Evolutionary conservation across 495 filamentous ascomycete genomes (phyloP).

Genomic region (Penicillium maclennaniae): DNA sequence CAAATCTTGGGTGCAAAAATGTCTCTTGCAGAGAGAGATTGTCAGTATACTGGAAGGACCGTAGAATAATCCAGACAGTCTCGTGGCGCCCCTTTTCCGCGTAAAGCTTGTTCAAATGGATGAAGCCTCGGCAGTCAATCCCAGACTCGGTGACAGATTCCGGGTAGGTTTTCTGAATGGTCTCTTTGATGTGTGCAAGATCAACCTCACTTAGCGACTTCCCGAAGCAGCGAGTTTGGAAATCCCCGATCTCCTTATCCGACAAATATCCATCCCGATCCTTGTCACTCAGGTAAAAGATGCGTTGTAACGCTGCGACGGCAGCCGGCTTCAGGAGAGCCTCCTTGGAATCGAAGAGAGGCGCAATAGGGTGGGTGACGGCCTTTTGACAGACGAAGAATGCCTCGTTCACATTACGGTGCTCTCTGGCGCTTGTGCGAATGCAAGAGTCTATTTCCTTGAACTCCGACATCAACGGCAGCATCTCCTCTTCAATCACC

Average conservation of each 20-base stretch:
- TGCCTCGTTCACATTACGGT: constrained; percentile 92
- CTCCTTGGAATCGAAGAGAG: constrained; percentile 94
- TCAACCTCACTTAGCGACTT: constrained; percentile 76
- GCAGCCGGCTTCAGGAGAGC: constrained; percentile 82
- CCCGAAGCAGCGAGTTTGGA: constrained; percentile 87
- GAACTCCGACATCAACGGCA: constrained; percentile 97
- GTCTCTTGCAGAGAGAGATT: constrained; percentile 82
- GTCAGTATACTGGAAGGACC: constrained; percentile 96
- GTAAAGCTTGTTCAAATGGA: constrained; percentile 89
- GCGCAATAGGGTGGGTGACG: constrained; percentile 96
- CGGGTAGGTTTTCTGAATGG: constrained; percentile 64
- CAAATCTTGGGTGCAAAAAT: constrained; percentile 91
- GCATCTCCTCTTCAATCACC: constrained; percentile 93
- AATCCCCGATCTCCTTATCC: constrained; percentile 84
- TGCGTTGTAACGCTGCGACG: constrained; percentile 74
- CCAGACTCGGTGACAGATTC: constrained; percentile 65
- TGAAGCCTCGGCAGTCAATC: constrained; percentile 75
- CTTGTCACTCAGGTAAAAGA: constrained; percentile 94
- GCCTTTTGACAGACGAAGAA: constrained; percentile 98
- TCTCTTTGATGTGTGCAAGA: constrained; percentile 80
- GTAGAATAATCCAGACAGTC: constrained; percentile 92
- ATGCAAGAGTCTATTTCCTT: constrained; percentile 99
- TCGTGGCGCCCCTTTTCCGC: constrained; percentile 98
- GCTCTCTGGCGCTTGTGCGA: constrained; percentile 87
- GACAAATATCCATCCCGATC: constrained; percentile 94